A percentile compares a stretch with the other conserved stretches of the same genome.
Conservation (phyloP, 345 rosid genomes). For the Rhodamnia rubescens region DNA sequence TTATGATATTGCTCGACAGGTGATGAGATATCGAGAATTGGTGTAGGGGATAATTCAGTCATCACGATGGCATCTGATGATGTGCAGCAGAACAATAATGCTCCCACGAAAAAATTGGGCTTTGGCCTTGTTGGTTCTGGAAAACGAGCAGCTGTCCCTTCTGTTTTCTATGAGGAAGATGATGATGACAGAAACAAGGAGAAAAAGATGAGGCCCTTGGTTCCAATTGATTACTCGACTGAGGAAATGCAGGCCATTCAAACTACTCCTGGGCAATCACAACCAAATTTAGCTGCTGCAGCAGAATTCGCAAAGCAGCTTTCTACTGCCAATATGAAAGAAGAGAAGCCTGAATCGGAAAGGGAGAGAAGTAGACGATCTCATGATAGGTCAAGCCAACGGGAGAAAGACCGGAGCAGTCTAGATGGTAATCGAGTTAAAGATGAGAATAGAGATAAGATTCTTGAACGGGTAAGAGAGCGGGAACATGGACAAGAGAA, state of each 20-base stretch:
- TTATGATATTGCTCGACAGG: conserved; percentile 10
- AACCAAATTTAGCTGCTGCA: conserved; percentile 76
- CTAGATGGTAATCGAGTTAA: conserved; percentile 33
- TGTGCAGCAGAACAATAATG: conserved; percentile 29
- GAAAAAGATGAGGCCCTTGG: conserved; percentile 90
- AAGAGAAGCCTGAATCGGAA: conserved; percentile 58
- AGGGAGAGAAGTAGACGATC: conserved; percentile 71
- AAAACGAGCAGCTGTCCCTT: conserved; percentile 79
- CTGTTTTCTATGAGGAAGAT: conserved; percentile 89
- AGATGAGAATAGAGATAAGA: conserved; percentile 38
- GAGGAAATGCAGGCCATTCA: conserved; percentile 83
- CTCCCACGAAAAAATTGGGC: conserved; percentile 71
- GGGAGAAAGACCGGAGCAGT: conserved; percentile 52
- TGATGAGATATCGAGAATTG: conserved; percentile 47
- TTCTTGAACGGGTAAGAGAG: conserved; percentile 41
- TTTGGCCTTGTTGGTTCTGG: conserved; percentile 97
- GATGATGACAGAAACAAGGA: conserved; percentile 83
- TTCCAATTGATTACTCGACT: conserved; percentile 95
- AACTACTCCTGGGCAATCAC: conserved; percentile 46
- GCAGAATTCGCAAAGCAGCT: conserved; percentile 91
- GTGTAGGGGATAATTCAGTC: conserved; percentile 35
- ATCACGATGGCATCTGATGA: conserved; percentile 37
- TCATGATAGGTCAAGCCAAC: conserved; percentile 56
- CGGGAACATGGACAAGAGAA: conserved; percentile 53
- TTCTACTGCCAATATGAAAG: conserved; percentile 55